Base-by-base conservation (phyloP, 306 rosid genomes). In the Quercus gilva region DNA sequence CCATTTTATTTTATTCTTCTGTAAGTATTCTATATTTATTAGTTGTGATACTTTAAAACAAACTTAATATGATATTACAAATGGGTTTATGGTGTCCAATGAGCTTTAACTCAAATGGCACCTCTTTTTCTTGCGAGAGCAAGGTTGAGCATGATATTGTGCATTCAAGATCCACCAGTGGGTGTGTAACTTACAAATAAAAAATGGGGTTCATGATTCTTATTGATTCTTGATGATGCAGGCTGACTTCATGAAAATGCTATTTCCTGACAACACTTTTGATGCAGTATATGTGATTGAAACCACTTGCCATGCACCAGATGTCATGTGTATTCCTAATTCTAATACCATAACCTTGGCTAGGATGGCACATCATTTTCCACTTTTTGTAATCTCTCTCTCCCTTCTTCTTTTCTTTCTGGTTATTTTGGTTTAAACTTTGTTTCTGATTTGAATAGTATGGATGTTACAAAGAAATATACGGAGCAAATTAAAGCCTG, bases 291-390 rank as follows among this genome's bases (percentile, higher is more conserved):
- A 93, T 85, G 99, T 97, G 4, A 95, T 95, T 83, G 99, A 95
- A 88, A 97, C 99, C 51, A 95, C 99, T 76, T 95, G 99, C 89
- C 99, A 95, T 86, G 99, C 99, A 75, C 97, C 98, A 1, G 97
- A 95, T 83, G 97, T 92, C 21, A 97, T 94, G 80, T 68, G 72
- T 10, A 19, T 33, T 67, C 72, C 26, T 5, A 8, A 33, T 67
- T 33, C 72, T 35, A 33, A 17, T 19, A 65, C 18, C 8, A 29
- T 19, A 65, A 18, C 25, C 25, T 65, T 65, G 49, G 71, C 71
- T 49, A n/a, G 12, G 43, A 19, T 9, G 26, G 28, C 51, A 69
- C 45, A 73, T 53, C 45, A 55, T 19, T 15, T 29, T 71, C 55
- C 63, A 31, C 78, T 28, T 28, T 28, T 28, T 28, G 29, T 28